A percentile compares a stretch with the other conserved stretches of the same genome.
These are phyloP conservation scores for Monosporozyma siamensis DNA, from an alignment of 805 yeast species.

Conservation along the genomic window DNA sequence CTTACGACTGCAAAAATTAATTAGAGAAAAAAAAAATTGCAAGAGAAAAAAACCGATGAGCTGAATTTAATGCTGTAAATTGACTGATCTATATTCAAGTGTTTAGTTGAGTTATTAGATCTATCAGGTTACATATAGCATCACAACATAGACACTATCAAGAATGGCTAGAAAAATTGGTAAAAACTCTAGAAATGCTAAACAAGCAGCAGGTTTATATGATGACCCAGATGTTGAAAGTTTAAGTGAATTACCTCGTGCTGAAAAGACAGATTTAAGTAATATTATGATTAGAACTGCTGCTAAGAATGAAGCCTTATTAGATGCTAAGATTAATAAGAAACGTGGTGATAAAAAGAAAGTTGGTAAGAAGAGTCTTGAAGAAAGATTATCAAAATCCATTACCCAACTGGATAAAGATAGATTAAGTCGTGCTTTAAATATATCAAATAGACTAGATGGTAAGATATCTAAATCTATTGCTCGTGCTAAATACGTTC, in stretches of 20 bases:
- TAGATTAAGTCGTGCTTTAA: constrained; percentile 41
- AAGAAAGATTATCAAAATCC: constrained; percentile 12
- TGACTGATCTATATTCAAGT: too few species aligned
- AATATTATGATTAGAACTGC: constrained; percentile 59
- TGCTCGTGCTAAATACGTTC: constrained; percentile 53
- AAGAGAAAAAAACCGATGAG: too few species aligned
- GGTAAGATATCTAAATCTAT: constrained; percentile 58
- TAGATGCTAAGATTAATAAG: constrained; percentile 46
- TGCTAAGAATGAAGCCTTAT: constrained; percentile 53
- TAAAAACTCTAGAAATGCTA: constrained; percentile 65
- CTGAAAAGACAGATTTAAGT: constrained; percentile 48
- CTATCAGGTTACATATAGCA: too few species aligned
- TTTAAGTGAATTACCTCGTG: constrained; percentile 46
- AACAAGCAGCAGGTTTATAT: constrained; percentile 44
- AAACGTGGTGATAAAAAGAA: constrained; percentile 23
- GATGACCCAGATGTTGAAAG: constrained; percentile 39
- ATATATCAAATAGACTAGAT: constrained; percentile 45
- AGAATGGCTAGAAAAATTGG: constrained; percentile 12
- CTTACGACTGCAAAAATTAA: background rate
- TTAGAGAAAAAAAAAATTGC: background rate
- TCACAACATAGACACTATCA: background rate
- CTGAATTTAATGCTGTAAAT: too few species aligned
- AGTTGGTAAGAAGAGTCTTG: constrained; percentile 20
- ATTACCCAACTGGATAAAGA: constrained; percentile 29
- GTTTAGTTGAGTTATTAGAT: too few species aligned